Conservation (phyloP, 495 filamentous ascomycete species). For the Hypoxylon trugodes region DNA sequence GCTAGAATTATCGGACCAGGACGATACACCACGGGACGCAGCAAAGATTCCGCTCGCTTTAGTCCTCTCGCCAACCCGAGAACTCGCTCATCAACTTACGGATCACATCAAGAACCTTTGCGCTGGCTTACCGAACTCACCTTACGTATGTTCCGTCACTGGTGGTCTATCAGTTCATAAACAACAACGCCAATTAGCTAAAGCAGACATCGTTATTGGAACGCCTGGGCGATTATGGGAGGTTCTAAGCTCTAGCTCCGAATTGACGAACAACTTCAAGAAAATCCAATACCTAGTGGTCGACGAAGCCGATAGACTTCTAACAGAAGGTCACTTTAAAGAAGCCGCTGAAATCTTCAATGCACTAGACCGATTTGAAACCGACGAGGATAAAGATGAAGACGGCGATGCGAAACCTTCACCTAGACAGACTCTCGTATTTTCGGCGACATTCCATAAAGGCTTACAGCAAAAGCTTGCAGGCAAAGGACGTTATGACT, state of each 20-base stretch:
- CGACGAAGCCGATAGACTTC: conserved; percentile 91
- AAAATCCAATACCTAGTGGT: conserved; percentile 83
- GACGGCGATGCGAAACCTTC: conserved; percentile 35
- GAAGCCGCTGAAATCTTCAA: conserved; percentile 87
- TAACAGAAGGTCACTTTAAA: conserved; percentile 94
- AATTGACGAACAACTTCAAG: conserved; percentile 68
- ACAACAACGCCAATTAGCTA: conserved; percentile 79
- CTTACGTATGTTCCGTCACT: conserved; percentile 80
- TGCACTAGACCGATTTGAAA: conserved; percentile 68
- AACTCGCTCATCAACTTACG: conserved; percentile 88
- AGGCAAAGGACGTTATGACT: conserved; percentile 72
- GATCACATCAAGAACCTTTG: conserved; percentile 81
- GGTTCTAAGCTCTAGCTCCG: conserved; percentile 70
- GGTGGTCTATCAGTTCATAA: conserved; percentile 93
- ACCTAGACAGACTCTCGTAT: conserved; percentile 88
- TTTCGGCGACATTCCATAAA: conserved; percentile 95
- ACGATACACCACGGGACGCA: conserved; percentile 46
- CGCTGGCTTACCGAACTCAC: conserved; percentile 65
- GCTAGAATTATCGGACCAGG: conserved; percentile 53
- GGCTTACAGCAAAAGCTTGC: conserved; percentile 88
- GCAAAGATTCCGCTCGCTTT: conserved; percentile 73
- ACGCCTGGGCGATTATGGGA: conserved; percentile 97
- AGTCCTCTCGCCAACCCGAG: conserved; percentile 91
- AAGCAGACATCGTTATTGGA: conserved; percentile 87
- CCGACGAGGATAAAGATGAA: conserved; percentile 50